Base-by-base conservation (phyloP, 2,329 filamentous ascomycete genomes). In the Xylaria polymorpha region DNA sequence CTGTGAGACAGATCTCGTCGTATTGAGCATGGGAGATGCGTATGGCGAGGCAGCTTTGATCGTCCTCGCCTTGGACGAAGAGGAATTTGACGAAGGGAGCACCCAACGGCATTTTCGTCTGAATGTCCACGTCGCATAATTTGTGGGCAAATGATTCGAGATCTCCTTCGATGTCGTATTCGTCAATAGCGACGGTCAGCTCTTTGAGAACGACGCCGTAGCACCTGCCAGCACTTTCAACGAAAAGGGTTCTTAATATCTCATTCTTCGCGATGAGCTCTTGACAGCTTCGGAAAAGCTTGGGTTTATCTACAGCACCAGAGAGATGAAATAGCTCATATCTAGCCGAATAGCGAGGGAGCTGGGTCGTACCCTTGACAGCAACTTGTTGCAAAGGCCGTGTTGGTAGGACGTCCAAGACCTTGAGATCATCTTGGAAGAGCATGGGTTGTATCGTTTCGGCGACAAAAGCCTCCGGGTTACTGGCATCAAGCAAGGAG, bases 1-100 rank as follows among this genome's bases (percentile, higher is more conserved):
- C 80, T 0, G 88, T 86, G 9, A 92, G 83, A 72, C 87, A 91
- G 25, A 92, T 88, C 71, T 90, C 90, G 71, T 92, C 90, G 75
- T 91, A 92, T 72, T 92, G 90, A 0, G 90, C 87, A 77, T 92
- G 90, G 0, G 89, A 91, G 64, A 92, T 85, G 65, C 90, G 86
- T 76, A 91, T 84, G 67, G 86, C 80, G 15, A 91, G 85, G 57
- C 80, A 83, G 41, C 79, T 82, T 37, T 76, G 71, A 39, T 70
- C 74, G 20, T 73, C 74, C 44, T 75, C 78, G 64, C 81, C 81
- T 65, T 82, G 81, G 51, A 88, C 80, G 53, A 86, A 83, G 72
- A 88, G 84, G 81, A 88, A 90, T 70, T 88, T 87, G 65, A 88
- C 83, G 69, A 90, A 90, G 18, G 86, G 81, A 1, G 88, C 87